Base-by-base conservation (phyloP, 768 basidiomycete genomes). In the Leccinum boreale region DNA sequence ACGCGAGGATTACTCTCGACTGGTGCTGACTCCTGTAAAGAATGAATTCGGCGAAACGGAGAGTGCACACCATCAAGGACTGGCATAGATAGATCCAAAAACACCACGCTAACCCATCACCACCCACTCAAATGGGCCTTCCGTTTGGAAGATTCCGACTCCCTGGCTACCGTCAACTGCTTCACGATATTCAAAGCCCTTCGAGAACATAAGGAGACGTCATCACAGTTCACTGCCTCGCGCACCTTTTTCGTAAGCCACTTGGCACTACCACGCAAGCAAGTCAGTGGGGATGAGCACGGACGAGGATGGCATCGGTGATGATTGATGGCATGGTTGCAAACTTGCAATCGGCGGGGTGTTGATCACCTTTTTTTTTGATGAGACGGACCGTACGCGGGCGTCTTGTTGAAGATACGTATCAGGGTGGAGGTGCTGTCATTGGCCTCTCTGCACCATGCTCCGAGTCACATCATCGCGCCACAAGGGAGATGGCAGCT, bases 11-110 rank as follows among this genome's bases (percentile, higher is more conserved):
- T 57, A 85, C 79, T n/a, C 82, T 74, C 42, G 70, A 67, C 33
- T 64, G 64, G 94, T 94, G 15, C 87, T 85, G 53, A 95, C 81
- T 21, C 92, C 90, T 91, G 56, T 39, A n/a, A 56, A 45, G 14
- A 44, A 55, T 63, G 39, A 57, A 52, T 50, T n/a, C n/a, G 19
- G 3, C 29, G 36, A 10, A 42, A 26, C 33, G 31, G 35, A 54
- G 19, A 35, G 59, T 29, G 52, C 77, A 58, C 52, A 85, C 92
- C 94, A 70, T 97, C 92, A 56, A 97, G 81, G n/a, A 92, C 73
- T 1, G 94, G 94, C 94, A 96, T 97, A 1, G 91, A 93, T 56
- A 97, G 75, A 71, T 97, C 94, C 58, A 96, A 76, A 14, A 95
- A 79, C 31, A 95, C 87, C 33, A 94, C 84, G 60, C 94, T 95